Percentiles rank a stretch among this genome's conserved stretches.
Evolutionary conservation across 2,329 filamentous ascomycete species (phyloP).

Genomic region (Botrytis porri): DNA sequence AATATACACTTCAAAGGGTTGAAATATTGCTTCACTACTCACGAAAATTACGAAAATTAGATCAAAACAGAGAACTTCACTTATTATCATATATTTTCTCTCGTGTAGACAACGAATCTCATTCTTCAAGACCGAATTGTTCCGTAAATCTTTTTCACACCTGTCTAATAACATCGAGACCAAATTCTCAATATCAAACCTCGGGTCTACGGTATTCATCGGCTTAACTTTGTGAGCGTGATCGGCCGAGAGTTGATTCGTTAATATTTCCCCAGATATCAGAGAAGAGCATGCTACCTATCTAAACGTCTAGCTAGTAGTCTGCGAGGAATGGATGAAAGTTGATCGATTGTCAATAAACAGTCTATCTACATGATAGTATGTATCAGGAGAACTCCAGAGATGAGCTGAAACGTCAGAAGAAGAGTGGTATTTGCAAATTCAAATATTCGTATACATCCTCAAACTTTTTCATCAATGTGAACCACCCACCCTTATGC

Average conservation of each 20-base stretch:
- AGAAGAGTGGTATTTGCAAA: not conserved
- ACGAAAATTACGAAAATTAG: not conserved
- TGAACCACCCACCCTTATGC: not conserved
- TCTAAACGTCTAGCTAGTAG: not conserved
- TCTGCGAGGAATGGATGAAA: not conserved
- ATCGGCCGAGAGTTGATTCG: slow-evolving; percentile 1
- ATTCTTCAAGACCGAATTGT: not conserved
- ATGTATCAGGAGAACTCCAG: not conserved
- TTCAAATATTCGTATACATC: not conserved
- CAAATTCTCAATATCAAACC: not conserved
- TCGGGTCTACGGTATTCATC: slow-evolving; percentile 3
- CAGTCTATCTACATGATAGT: not conserved
- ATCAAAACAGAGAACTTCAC: not conserved
- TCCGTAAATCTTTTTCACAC: not conserved
- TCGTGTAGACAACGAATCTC: not conserved
- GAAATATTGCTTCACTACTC: not conserved
- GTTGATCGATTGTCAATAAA: not conserved
- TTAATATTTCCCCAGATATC: not conserved
- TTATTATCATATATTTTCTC: not conserved
- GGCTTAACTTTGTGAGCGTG: slow-evolving; percentile 10
- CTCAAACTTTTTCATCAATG: slow-evolving; percentile 6
- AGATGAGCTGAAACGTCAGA: not conserved
- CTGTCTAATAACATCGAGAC: not conserved
- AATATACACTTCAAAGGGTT: not conserved
- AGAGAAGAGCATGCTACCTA: not conserved